Evolutionary conservation across 2,329 filamentous ascomycete genomes (phyloP), one percentile per base, ranked within the genome.

Genomic region (Apiospora koreana): DNA sequence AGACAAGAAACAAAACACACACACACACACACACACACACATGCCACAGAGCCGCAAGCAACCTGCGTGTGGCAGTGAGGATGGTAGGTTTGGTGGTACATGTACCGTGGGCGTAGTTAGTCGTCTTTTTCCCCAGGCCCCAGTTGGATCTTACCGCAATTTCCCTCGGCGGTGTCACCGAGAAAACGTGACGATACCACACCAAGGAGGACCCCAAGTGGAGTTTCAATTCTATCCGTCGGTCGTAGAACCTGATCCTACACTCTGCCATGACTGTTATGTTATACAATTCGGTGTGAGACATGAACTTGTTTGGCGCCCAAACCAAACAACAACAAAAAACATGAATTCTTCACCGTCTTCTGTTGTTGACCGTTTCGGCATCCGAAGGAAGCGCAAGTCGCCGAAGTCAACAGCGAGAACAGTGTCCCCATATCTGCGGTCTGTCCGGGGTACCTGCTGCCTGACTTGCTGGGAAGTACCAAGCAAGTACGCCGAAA

Each of bases 131-230:
- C 54, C 54, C 54, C 54, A 31, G 28, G 28, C 18, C 21, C 54
- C 31, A 62, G 54, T 62, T 62, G 54, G 28, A 62, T 62, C 54
- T 62, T 62, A 62, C 54, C 54, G 54, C 54, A 62, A 62, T 62
- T 62, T 62, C 54, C 50, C 54, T 38, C 54, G 54, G 54, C 54
- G 54, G 54, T 62, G 54, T 62, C 54, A 62, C 54, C 54, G 54
- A 62, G 31, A 62, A 62, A 62, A 62, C 54, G 54, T 38, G 54
- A 62, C 54, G 28, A 62, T 62, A 31, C 18, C 31, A 62, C 54
- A n/a, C 54, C 28, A 62, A 38, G 54, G 35, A 58, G 50, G 25
- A 58, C 28, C 50, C 50, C 50, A 58, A 6, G 54, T 62, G 54
- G 54, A 62, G 9, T 18, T 62, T 31, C 18, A n/a, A 5, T n/a